These are phyloP conservation scores for Monosporascus sp. DNA, from an alignment of 2,329 filamentous ascomycete genomes.

Conservation along the genomic window DNA sequence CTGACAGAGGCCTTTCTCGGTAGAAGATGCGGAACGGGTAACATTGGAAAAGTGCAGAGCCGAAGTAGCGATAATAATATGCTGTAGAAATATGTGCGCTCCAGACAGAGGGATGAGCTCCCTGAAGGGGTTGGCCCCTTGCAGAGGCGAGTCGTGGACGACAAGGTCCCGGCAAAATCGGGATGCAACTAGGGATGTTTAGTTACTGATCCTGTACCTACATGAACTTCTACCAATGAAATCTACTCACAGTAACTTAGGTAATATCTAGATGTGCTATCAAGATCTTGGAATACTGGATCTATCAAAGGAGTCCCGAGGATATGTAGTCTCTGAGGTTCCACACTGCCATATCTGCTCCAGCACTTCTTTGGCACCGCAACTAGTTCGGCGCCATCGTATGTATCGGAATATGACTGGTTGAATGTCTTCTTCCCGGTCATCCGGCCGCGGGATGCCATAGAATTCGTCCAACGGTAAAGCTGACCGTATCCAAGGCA, in stretches of 20 bases:
- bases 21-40: conserved; percentile 29
- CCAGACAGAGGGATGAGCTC: conserved; percentile 43
- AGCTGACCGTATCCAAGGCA: conserved; percentile 59
- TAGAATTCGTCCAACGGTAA: conserved; percentile 53
- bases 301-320: conserved; percentile 37
- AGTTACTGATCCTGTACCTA: background rate
- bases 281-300: conserved; percentile 51
- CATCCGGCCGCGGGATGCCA: conserved; percentile 44
- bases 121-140: conserved; percentile 41
- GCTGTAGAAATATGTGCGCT: conserved; percentile 39
- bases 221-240: background rate
- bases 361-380: background rate
- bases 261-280: conserved; percentile 40
- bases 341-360: background rate
- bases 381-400: background rate
- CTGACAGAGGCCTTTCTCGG: conserved; percentile 10
- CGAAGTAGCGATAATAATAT: conserved; percentile 45
- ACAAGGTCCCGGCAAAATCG: conserved; percentile 50
- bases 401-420: background rate
- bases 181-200: conserved; percentile 16
- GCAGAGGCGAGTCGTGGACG: conserved; percentile 37
- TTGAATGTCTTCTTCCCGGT: conserved; percentile 14
- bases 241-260: conserved; percentile 44
- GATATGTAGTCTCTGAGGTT: background rate
- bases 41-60: conserved; percentile 45